phyloP scores from a whole-genome alignment of 148 eudicot genomes.

The Cornus suecica region DNA sequence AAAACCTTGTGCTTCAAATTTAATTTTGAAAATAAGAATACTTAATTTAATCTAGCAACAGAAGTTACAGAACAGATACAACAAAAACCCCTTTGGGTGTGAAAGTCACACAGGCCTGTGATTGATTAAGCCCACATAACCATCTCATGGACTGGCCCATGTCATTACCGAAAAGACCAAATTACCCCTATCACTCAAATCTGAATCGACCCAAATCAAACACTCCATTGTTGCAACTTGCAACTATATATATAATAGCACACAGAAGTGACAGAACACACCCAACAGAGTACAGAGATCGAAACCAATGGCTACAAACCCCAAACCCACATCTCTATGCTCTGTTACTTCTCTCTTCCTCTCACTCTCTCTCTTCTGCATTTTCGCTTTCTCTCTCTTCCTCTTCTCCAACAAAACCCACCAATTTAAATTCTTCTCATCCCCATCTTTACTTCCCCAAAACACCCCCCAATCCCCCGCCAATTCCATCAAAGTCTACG shows the following conservation, averaged over 20 bases:
- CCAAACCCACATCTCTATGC: slow-evolving; percentile 18
- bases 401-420: slow-evolving; percentile 28
- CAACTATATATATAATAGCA: no score
- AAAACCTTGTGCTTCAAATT: no score
- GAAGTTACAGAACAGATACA: no score
- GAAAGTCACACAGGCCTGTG: no score
- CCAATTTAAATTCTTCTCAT: slow-evolving; percentile 19
- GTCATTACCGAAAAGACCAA: no score
- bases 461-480: slow-evolving; percentile 12
- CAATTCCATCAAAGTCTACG: slow-evolving; percentile 55
- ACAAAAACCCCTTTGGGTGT: no score
- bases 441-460: slow-evolving; percentile 24
- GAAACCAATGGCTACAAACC: slow-evolving; percentile 8
- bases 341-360: slow-evolving; percentile 41
- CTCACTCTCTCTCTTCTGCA: slow-evolving; percentile 37
- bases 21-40: no score
- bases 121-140: no score
- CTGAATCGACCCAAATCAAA: background rate
- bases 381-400: slow-evolving; percentile 43
- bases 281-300: background rate
- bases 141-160: no score
- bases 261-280: no score
- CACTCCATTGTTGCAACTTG: background rate
- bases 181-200: no score
- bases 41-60: no score